Evolutionary conservation across 805 yeast genomes (phyloP), one percentile per base, ranked within the genome.

Genomic region (Scheffersomyces lignosus): DNA sequence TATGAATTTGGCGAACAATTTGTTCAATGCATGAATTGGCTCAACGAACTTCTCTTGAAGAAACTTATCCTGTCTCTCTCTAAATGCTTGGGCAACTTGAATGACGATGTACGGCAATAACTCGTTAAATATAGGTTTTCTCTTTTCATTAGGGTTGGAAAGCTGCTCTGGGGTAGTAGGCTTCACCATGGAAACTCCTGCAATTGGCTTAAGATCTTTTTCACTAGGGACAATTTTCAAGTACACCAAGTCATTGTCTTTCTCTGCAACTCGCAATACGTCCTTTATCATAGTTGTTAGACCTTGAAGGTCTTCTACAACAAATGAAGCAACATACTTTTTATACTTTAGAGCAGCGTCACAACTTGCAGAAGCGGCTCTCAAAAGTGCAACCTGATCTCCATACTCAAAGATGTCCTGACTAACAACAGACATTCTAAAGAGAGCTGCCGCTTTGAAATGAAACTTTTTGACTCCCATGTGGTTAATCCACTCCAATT

Each of bases 191-290:
- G 74, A 56, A 0, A 80, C 81, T 2, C 74, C 73, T 2, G 60
- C 52, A 3, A 80, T 64, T 0, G 65, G 49, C 0, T 76, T 65
- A 1, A 80, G 47, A 2, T 68, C 63, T 0, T 52, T 40, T 5
- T 46, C 50, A 1, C 43, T 47, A 0, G 95, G 95, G 0, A 87
- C 80, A 1, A 66, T 62, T 40, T 84, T 81, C 27, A 86, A 60
- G 56, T 87, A 87, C 4, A 90, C 80, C 48, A 88, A 66, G 51
- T 88, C 90, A 54, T 89, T 89, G 46, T 89, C 96, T 45, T 80
- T 73, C 45, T 84, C 88, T 0, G 90, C 78, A 3, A 74, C 65
- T 13, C 66, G 60, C 7, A 82, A 51, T 1, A 72, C 66, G 1
- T 66, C 70, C 7, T 60, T 52, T 1, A 85, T 66, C 2, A 71